A percentile compares a stretch with the other conserved stretches of the same genome.
These are phyloP conservation scores for Hypholoma sublateritium DNA, from an alignment of 768 basidiomycete species.

Conservation along the genomic window DNA sequence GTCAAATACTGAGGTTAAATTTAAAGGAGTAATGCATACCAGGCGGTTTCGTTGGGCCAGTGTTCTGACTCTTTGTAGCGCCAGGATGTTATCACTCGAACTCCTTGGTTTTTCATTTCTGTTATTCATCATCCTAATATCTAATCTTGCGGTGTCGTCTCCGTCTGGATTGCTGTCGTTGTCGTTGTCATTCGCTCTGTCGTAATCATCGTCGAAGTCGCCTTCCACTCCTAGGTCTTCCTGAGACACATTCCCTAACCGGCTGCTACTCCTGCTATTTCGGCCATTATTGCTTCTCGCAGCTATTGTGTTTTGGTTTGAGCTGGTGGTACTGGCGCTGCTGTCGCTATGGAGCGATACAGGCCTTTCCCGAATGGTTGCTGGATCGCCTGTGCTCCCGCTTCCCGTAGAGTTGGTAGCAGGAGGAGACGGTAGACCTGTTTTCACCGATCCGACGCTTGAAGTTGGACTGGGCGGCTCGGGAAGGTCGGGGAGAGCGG, in stretches of 20 bases:
- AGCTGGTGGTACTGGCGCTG: conserved; percentile 31
- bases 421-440: conserved; percentile 80
- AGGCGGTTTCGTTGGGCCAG: conserved; percentile 72
- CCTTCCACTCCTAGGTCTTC: conserved; percentile 14
- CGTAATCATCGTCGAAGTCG: conserved; percentile 39
- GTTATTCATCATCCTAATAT: conserved; percentile 25
- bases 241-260: conserved; percentile 16
- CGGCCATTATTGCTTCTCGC: conserved; percentile 8
- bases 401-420: conserved; percentile 86
- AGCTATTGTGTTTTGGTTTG: conserved; percentile 16
- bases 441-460: conserved; percentile 44
- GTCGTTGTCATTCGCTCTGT: conserved; percentile 45
- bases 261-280: conserved; percentile 25
- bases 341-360: conserved; percentile 28
- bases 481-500: conserved; percentile 64
- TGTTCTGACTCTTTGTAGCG: conserved; percentile 68
- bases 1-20: conserved; percentile 12
- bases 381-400: conserved; percentile 68
- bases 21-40: conserved; percentile 42
- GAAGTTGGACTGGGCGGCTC: conserved; percentile 44
- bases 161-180: conserved; percentile 53
- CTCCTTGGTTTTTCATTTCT: conserved; percentile 25
- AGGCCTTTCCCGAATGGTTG: conserved; percentile 34
- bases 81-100: conserved; percentile 53
- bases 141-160: conserved; percentile 61